Percentiles rank a stretch among this genome's conserved stretches.
phyloP scores from a whole-genome alignment of 106 monocot genomes.

The Dendrobium nobile region DNA sequence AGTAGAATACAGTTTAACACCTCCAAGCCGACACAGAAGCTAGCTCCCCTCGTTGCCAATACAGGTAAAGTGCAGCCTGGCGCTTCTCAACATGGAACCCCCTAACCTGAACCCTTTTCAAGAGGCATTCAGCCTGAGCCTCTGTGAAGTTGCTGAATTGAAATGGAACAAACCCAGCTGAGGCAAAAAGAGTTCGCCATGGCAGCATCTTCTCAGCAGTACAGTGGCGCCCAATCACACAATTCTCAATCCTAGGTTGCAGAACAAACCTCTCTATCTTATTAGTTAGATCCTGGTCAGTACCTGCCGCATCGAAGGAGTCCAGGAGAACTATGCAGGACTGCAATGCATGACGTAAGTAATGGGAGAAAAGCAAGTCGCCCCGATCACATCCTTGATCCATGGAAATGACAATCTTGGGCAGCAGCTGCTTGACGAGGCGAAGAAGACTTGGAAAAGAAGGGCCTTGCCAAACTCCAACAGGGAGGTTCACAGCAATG shows the following conservation, averaged over 20 bases:
- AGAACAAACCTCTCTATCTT: constrained; percentile 76
- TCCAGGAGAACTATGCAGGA: constrained; percentile 60
- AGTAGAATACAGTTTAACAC: constrained; percentile 28
- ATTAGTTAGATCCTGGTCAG: constrained; percentile 35
- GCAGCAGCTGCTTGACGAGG: constrained; percentile 73
- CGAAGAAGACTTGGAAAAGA: constrained; percentile 43
- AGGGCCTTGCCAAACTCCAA: constrained; percentile 24
- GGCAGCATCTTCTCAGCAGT: constrained; percentile 43
- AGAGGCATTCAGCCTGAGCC: constrained; percentile 81
- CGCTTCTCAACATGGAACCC: constrained; percentile 81
- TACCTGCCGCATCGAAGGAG: constrained; percentile 70
- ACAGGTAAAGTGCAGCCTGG: constrained; percentile 57
- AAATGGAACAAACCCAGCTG: constrained; percentile 46
- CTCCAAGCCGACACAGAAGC: constrained; percentile 87
- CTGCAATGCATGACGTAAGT: constrained; percentile 58
- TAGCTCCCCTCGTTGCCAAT: constrained; percentile 77
- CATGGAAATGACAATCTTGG: constrained; percentile 69
- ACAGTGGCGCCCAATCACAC: constrained; percentile 37
- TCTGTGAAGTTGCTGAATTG: constrained; percentile 90
- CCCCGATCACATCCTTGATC: constrained; percentile 66
- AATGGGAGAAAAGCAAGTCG: constrained; percentile 58
- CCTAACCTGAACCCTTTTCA: constrained; percentile 81
- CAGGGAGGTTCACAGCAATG: constrained; percentile 78
- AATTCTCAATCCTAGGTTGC: constrained; percentile 56
- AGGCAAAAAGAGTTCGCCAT: constrained; percentile 48